Evolutionary conservation across 2,329 filamentous ascomycete species (phyloP).

Genomic region (Phoma sp.): DNA sequence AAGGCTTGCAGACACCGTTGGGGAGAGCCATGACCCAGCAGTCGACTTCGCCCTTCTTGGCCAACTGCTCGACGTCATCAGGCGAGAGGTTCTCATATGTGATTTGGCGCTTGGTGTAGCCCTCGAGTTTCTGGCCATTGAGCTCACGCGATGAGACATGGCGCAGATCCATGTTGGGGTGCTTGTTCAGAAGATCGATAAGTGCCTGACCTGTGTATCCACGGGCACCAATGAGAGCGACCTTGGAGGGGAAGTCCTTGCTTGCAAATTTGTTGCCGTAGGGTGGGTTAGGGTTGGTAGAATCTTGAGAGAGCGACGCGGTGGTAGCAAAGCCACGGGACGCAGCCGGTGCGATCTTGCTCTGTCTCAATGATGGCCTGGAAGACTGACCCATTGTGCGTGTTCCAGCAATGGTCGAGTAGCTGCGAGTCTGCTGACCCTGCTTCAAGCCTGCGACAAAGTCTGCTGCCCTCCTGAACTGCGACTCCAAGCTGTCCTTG

Average conservation of each 20-base stretch:
- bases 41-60: constrained; percentile 83
- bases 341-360: constrained; percentile 42
- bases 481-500: constrained; percentile 86
- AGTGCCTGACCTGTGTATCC: constrained; percentile 94
- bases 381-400: constrained; percentile 34
- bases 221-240: constrained; percentile 88
- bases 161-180: constrained; percentile 86
- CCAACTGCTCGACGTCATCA: constrained; percentile 86
- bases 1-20: constrained; percentile 93
- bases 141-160: constrained; percentile 95
- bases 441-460: constrained; percentile 68
- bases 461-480: constrained; percentile 78
- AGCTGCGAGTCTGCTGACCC: constrained; percentile 69
- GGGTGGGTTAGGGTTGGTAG: constrained; percentile 87
- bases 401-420: constrained; percentile 60
- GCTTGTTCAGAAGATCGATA: constrained; percentile 83
- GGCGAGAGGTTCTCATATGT: constrained; percentile 88
- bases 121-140: constrained; percentile 82
- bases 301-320: constrained; percentile 45
- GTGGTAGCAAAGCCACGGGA: constrained; percentile 65
- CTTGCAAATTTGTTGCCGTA: constrained; percentile 87
- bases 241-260: constrained; percentile 76
- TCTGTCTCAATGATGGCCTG: constrained; percentile 34
- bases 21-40: constrained; percentile 98
- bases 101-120: constrained; percentile 89